phyloP scores from a whole-genome alignment of 371 early-diverging fungal species.

The Apophysomyces sp. region DNA sequence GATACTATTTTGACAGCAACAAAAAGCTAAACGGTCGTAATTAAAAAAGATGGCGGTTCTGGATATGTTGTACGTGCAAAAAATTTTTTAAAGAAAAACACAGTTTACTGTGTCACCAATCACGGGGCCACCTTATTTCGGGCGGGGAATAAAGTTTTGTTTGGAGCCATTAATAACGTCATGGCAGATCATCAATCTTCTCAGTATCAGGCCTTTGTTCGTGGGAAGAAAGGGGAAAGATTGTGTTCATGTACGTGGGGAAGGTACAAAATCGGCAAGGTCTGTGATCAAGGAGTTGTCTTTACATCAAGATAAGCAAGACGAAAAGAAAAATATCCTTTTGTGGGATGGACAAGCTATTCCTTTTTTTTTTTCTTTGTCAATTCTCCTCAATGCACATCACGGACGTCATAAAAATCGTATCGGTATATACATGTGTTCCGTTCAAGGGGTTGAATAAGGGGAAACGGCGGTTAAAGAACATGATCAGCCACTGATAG shows the following conservation, averaged over 20 bases:
- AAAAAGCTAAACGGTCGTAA: no score
- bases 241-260: not conserved
- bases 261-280: not conserved
- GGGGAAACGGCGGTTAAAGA: not conserved
- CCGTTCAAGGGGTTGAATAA: not conserved
- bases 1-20: no score
- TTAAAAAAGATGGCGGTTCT: no score
- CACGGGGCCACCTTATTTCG: no score
- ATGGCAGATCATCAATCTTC: no score
- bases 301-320: not conserved
- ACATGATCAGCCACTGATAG: not conserved
- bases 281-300: not conserved
- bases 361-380: not conserved
- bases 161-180: no score
- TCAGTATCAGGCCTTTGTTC: no score
- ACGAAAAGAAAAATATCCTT: not conserved
- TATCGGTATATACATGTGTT: not conserved
- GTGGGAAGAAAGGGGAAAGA: no score
- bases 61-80: no score
- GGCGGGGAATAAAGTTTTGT: no score
- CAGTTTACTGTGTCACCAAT: no score
- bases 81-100: no score
- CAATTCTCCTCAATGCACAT: not conserved
- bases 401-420: not conserved
- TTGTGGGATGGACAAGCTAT: not conserved